Percentiles rank a stretch among this genome's conserved stretches.
These are phyloP conservation scores for Fusarium sp. DNA, from an alignment of 2,329 filamentous ascomycete genomes.

Conservation along the genomic window DNA sequence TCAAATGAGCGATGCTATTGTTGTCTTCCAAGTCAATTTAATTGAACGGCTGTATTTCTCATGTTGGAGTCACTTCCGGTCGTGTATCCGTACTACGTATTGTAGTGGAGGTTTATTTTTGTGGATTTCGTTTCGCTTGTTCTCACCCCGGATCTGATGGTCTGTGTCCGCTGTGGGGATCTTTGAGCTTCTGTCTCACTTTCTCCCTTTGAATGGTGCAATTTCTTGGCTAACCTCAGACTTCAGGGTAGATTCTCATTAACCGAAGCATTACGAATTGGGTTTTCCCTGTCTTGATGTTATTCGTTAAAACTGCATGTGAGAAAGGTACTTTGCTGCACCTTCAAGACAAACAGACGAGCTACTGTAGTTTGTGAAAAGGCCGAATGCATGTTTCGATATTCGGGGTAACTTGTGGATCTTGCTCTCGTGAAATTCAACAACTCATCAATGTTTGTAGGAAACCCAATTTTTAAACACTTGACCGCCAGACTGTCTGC, in stretches of 20 bases:
- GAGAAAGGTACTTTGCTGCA: neutral
- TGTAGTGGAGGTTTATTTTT: slow-evolving; percentile 27
- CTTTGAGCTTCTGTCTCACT: slow-evolving; percentile 5
- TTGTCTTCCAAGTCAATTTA: neutral
- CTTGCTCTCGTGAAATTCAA: neutral
- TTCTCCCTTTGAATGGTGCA: slow-evolving; percentile 17
- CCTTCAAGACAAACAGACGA: neutral
- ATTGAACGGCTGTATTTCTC: neutral
- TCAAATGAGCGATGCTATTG: neutral
- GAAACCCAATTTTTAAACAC: neutral
- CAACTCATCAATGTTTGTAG: neutral
- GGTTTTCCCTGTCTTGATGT: neutral
- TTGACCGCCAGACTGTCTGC: neutral
- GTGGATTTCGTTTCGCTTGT: slow-evolving; percentile 37
- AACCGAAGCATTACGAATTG: neutral
- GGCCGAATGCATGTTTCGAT: neutral
- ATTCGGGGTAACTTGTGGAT: neutral
- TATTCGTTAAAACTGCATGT: neutral
- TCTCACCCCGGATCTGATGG: slow-evolving; percentile 33
- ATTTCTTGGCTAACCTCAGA: neutral
- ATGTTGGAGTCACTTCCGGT: neutral
- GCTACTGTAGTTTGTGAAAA: neutral
- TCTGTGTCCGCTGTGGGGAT: slow-evolving; percentile 30
- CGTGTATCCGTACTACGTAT: neutral
- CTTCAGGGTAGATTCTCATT: neutral